phyloP scores from a whole-genome alignment of 371 early-diverging fungal genomes.

The Conidiobolus incongruus region DNA sequence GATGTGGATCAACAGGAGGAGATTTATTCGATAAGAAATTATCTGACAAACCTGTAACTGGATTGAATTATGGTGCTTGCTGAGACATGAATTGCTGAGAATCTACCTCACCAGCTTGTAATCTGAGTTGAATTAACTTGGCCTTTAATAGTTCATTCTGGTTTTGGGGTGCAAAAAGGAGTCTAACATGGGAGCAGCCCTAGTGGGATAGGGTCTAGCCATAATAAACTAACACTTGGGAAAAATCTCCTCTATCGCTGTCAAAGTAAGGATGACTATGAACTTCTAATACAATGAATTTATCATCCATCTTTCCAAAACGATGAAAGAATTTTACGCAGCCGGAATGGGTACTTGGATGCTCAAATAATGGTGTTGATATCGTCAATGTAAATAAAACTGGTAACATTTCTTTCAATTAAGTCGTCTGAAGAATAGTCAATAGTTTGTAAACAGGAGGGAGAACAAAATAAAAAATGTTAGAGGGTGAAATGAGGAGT shows the following conservation, averaged over 20 bases:
- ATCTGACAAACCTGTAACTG: not conserved
- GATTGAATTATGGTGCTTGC: not conserved
- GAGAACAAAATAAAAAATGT: conserved; percentile 29
- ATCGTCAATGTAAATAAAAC: conserved; percentile 33
- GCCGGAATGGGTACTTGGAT: conserved; percentile 16
- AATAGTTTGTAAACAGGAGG: conserved; percentile 22
- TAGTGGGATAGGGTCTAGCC: conserved; percentile 21
- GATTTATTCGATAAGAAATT: not conserved
- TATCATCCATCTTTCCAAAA: conserved; percentile 22
- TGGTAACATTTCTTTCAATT: conserved; percentile 20
- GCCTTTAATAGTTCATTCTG: conserved; percentile 20
- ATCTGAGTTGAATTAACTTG: conserved; percentile 11
- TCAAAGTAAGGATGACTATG: conserved; percentile 19
- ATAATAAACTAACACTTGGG: conserved; percentile 20
- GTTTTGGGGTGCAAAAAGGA: conserved; percentile 24
- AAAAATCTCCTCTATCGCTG: conserved; percentile 7
- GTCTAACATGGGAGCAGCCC: conserved; percentile 20
- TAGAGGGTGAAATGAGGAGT: conserved; percentile 23
- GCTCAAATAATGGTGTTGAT: conserved; percentile 21
- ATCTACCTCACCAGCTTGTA: not conserved
- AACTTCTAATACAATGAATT: conserved; percentile 19
- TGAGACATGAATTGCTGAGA: not conserved
- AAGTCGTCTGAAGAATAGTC: conserved; percentile 32
- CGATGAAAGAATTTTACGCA: conserved; percentile 19
- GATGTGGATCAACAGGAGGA: not conserved